Conservation (phyloP, 2,329 filamentous ascomycete species). For the Fusarium sp. region DNA sequence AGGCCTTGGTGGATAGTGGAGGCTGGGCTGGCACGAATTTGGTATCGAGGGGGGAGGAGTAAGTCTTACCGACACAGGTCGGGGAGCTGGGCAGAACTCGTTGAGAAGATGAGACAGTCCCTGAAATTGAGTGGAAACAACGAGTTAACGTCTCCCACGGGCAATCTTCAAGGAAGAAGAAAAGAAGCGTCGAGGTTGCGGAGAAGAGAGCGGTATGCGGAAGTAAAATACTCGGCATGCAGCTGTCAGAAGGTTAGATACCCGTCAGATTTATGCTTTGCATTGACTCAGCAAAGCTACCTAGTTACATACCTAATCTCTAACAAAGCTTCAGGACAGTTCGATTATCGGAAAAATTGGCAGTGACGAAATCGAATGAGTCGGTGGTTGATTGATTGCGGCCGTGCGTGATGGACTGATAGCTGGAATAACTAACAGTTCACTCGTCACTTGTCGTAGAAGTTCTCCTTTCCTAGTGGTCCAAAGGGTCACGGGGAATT, state of each 20-base stretch:
- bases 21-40: slow-evolving; percentile 42
- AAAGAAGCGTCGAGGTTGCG: slow-evolving; percentile 55
- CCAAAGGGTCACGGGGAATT: slow-evolving; percentile 48
- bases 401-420: slow-evolving; percentile 12
- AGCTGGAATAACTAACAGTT: slow-evolving; percentile 19
- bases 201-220: slow-evolving; percentile 53
- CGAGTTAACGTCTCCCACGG: slow-evolving; percentile 74
- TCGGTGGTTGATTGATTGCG: slow-evolving; percentile 15
- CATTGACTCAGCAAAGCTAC: slow-evolving; percentile 13
- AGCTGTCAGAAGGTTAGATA: slow-evolving; percentile 50
- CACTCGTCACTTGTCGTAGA: slow-evolving; percentile 31
- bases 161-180: slow-evolving; percentile 56
- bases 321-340: slow-evolving; percentile 20
- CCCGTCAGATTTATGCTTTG: neutral
- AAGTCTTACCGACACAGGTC: slow-evolving; percentile 65
- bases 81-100: slow-evolving; percentile 54
- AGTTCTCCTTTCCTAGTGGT: slow-evolving; percentile 11
- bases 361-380: slow-evolving; percentile 8
- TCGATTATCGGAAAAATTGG: slow-evolving; percentile 20
- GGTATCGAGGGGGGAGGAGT: slow-evolving; percentile 40
- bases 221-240: slow-evolving; percentile 51
- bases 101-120: slow-evolving; percentile 57
- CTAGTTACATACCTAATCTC: slow-evolving; percentile 43
- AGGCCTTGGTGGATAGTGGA: slow-evolving; percentile 9
- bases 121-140: slow-evolving; percentile 66